Base-by-base conservation (phyloP, 768 basidiomycete species). In the Gymnopilus junonius region DNA sequence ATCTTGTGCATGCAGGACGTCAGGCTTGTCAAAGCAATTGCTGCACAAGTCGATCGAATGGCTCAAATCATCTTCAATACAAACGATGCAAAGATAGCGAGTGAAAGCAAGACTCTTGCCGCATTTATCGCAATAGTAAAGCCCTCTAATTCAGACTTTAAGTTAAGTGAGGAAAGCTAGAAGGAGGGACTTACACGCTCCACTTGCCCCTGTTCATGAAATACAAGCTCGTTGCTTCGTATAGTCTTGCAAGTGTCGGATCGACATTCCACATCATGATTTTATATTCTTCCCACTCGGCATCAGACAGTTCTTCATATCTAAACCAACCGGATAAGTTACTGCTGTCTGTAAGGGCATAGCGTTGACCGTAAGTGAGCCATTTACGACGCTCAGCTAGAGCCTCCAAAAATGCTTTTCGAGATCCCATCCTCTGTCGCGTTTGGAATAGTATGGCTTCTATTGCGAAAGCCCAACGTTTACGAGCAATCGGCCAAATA, bases 391-490 rank as follows among this genome's bases (percentile, higher is more conserved):
- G 66, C 23, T 64, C 59, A 8, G 57, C n/a, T n/a, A 62, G 34
- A 12, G 31, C 20, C 12, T 25, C 43, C 8, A 35, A 31, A 25
- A 64, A 34, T 8, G 54, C 37, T 21, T 58, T 55, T 20, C 57
- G 29, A 8, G 62, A 61, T 4, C 39, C 20, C 23, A 66, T 53
- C 1, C 60, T 59, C 4, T 17, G 27, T 3, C 54, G 62, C 3
- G 54, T 59, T 15, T 64, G 48, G 31, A 37, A 42, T 2, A 55
- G 42, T 31, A 67, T 25, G 4, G 63, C 60, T 48, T 64, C 57
- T 17, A 55, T 64, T 27, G 62, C 66, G 37, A 67, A 67, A 4
- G 37, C 62, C 66, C 66, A 67, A 48, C 63, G 60, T 23, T 57
- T 61, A 23, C 62, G 56, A 15, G 60, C 59, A 20, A 40, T 27